Percentiles rank a stretch among this genome's conserved stretches.
These are phyloP conservation scores for Neopestalotiopsis sp. DNA, from an alignment of 2,329 filamentous ascomycete species.

Conservation along the genomic window DNA sequence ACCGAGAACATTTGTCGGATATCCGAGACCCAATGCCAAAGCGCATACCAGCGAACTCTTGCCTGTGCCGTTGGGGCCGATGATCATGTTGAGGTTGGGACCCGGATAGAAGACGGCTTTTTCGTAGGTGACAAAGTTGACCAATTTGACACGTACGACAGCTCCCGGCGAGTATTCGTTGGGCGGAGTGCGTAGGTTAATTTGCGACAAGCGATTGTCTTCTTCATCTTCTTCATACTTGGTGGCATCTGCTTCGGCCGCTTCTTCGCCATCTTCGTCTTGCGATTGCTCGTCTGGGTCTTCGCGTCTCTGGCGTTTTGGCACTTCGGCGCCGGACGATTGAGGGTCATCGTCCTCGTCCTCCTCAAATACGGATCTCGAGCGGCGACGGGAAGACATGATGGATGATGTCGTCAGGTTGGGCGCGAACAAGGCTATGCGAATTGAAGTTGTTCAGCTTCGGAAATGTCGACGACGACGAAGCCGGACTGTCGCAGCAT, in stretches of 20 bases:
- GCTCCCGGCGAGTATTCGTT: conserved; percentile 72
- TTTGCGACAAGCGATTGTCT: background rate
- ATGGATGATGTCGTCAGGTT: background rate
- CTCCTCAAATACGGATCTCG: conserved; percentile 47
- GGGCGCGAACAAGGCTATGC: background rate
- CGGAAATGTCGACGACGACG: background rate
- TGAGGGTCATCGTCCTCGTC: conserved; percentile 41
- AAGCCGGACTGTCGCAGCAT: background rate
- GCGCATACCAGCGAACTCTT: conserved; percentile 98
- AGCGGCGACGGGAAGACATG: conserved; percentile 46
- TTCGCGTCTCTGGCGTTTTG: conserved; percentile 22
- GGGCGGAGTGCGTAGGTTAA: background rate
- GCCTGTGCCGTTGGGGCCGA: conserved; percentile 97
- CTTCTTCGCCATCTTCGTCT: conserved; percentile 20
- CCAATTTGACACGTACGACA: conserved; percentile 84
- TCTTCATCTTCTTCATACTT: conserved; percentile 11
- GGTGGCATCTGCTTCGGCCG: background rate
- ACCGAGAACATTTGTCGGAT: conserved; percentile 79
- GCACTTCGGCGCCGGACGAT: conserved; percentile 31
- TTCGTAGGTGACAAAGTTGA: conserved; percentile 94
- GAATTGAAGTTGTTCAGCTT: background rate
- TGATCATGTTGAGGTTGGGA: conserved; percentile 96
- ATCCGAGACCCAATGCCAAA: conserved; percentile 91
- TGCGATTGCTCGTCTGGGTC: conserved; percentile 38
- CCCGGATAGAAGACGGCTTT: conserved; percentile 90